Evolutionary conservation across 495 filamentous ascomycete species (phyloP).

Genomic region (Xylaria scruposa): DNA sequence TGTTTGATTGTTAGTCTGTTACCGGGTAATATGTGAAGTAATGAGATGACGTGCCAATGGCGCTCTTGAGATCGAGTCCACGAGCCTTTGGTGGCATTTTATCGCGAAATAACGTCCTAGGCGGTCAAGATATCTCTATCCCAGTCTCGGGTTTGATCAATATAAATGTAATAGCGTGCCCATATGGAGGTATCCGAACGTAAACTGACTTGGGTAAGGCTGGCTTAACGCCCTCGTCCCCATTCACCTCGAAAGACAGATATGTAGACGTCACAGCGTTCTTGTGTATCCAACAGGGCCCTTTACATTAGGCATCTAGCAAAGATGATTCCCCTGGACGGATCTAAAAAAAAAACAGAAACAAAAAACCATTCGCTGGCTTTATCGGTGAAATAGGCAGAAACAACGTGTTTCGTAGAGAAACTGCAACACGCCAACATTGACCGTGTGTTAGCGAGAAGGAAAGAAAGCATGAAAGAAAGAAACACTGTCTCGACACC

Average conservation of each 20-base stretch:
- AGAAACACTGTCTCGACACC: not conserved
- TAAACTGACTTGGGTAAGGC: not conserved
- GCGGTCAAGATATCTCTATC: not conserved
- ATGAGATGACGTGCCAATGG: slow-evolving; percentile 24
- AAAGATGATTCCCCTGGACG: not conserved
- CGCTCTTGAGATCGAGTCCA: slow-evolving; percentile 23
- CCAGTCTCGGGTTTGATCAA: not conserved
- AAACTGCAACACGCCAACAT: not conserved
- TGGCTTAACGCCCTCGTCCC: not conserved
- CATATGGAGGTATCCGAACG: not conserved
- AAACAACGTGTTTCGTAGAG: not conserved
- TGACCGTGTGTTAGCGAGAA: not conserved
- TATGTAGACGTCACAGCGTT: not conserved
- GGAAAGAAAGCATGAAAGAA: not conserved
- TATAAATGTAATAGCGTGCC: not conserved
- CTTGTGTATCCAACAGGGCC: not conserved
- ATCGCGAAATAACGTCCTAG: not conserved
- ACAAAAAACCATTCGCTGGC: not conserved
- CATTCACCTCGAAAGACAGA: slow-evolving; percentile 6
- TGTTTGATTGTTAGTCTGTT: slow-evolving; percentile 31
- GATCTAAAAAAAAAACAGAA: not conserved
- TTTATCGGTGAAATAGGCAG: not conserved
- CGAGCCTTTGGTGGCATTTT: slow-evolving; percentile 25
- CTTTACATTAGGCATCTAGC: not conserved
- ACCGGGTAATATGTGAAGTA: not conserved